phyloP scores from a whole-genome alignment of 345 rosid genomes.

The Mallotus nudiflorus region DNA sequence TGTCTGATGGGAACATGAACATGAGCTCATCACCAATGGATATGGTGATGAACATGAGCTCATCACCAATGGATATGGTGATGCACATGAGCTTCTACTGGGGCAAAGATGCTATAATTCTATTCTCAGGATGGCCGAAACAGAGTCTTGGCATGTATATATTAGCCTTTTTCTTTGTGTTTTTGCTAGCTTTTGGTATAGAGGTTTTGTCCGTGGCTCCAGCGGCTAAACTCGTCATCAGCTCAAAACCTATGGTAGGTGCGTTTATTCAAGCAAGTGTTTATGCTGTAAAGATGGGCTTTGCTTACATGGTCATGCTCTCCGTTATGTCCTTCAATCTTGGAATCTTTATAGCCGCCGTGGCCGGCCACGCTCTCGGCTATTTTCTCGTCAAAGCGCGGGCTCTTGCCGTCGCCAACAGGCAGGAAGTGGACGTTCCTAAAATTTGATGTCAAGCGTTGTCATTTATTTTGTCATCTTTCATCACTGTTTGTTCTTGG shows the following conservation, averaged over 20 bases:
- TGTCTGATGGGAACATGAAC: slow-evolving; percentile 17
- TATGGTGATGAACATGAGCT: slow-evolving; percentile 38
- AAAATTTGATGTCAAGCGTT: slow-evolving; percentile 28
- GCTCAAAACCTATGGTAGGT: neutral
- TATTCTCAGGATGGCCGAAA: slow-evolving; percentile 46
- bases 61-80: slow-evolving; percentile 22
- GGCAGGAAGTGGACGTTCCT: neutral
- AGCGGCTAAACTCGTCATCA: neutral
- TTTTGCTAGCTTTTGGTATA: slow-evolving; percentile 9
- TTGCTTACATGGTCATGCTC: slow-evolving; percentile 52
- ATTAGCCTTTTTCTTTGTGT: slow-evolving; percentile 8
- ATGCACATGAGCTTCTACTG: slow-evolving; percentile 45
- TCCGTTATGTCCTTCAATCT: slow-evolving; percentile 48
- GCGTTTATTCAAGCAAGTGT: slow-evolving; percentile 19
- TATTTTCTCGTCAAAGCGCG: slow-evolving; percentile 35
- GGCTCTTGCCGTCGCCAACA: slow-evolving; percentile 16
- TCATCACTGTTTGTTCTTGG: neutral
- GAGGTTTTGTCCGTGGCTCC: slow-evolving; percentile 13
- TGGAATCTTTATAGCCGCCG: slow-evolving; percentile 45
- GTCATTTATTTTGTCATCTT: too few relatives aligned
- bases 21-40: slow-evolving; percentile 11
- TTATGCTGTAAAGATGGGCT: slow-evolving; percentile 28
- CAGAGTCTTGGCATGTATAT: slow-evolving; percentile 36
- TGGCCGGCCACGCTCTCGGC: slow-evolving; percentile 40
- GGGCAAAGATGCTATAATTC: slow-evolving; percentile 40